phyloP scores from a whole-genome alignment of 371 early-diverging fungal species.

The Mortierella sp. region DNA sequence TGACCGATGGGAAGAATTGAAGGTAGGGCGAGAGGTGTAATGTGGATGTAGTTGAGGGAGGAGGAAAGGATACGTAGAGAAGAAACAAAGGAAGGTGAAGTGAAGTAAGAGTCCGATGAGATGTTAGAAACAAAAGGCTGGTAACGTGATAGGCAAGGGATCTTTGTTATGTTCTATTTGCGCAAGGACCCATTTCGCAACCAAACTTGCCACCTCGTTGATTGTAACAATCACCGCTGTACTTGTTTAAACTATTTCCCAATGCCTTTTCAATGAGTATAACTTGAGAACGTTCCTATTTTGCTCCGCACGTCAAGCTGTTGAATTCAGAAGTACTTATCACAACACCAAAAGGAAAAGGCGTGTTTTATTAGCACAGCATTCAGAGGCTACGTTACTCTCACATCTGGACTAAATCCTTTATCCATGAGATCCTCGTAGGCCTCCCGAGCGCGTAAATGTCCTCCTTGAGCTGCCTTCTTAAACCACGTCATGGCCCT shows the following conservation, averaged over 20 bases:
- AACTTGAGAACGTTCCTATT: no score
- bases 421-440: not conserved
- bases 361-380: not conserved
- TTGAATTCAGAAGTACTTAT: no score
- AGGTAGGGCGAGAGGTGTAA: not conserved
- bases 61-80: not conserved
- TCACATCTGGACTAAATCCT: not conserved
- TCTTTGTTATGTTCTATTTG: no score
- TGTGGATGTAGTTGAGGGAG: not conserved
- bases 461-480: not conserved
- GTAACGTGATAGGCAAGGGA: not conserved
- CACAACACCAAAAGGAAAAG: not conserved
- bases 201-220: no score
- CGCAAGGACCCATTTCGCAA: no score
- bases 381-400: not conserved
- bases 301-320: no score
- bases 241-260: no score
- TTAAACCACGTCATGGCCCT: not conserved
- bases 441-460: not conserved
- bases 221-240: no score
- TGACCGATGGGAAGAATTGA: no score
- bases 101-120: not conserved
- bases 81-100: not conserved
- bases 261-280: no score
- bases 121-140: not conserved